These are phyloP conservation scores for Ogataea nitratoaversa DNA, from an alignment of 805 yeast species.

Conservation along the genomic window DNA sequence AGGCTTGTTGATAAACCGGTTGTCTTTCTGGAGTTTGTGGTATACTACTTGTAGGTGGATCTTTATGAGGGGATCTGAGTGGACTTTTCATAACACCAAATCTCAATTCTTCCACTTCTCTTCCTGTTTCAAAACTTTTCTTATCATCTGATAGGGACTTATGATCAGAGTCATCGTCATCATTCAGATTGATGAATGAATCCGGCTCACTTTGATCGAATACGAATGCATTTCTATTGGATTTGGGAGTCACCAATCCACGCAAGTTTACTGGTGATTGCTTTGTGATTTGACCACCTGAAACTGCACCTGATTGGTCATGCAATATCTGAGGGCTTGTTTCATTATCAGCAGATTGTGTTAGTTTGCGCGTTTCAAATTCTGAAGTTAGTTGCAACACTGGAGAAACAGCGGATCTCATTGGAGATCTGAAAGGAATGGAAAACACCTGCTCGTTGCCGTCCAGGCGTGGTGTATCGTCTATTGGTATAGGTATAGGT, in stretches of 20 bases:
- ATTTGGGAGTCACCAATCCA: constrained; percentile 14
- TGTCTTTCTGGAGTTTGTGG: constrained; percentile 17
- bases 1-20: not conserved
- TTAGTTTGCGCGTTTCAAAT: constrained; percentile 8
- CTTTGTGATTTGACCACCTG: constrained; percentile 1
- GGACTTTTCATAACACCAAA: constrained; percentile 10
- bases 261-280: constrained; percentile 9
- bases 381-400: constrained; percentile 9
- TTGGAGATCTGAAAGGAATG: constrained; percentile 31
- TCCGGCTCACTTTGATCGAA: constrained; percentile 18
- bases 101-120: not conserved
- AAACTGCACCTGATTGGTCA: constrained; percentile 5
- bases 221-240: constrained; percentile 21
- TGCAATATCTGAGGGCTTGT: not conserved
- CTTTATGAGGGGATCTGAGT: constrained; percentile 10
- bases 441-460: constrained; percentile 17
- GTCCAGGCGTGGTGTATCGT: not conserved
- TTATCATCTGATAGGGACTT: no score
- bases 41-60: constrained; percentile 11
- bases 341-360: not conserved
- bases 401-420: constrained; percentile 13
- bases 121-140: no score
- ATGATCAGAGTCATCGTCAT: constrained; percentile 10
- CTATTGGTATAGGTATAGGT: not conserved
- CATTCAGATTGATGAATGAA: constrained; percentile 16